Base-by-base conservation (phyloP, 2,329 filamentous ascomycete species). In the Xylaria sp. region DNA sequence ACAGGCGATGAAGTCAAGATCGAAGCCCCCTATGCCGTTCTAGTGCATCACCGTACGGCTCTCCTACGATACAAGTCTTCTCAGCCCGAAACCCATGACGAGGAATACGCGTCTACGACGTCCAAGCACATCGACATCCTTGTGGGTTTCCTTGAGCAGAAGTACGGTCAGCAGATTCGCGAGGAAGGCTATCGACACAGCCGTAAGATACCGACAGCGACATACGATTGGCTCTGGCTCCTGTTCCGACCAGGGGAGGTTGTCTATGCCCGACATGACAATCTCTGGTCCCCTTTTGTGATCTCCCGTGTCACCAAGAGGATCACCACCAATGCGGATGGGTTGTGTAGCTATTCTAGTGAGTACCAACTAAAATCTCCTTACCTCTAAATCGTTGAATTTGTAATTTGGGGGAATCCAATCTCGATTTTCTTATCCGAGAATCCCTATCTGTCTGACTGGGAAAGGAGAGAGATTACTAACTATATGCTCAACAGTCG, bases 181-280 rank as follows among this genome's bases (percentile, higher is more conserved):
- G 78, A 79, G n/a, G 84, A 86, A 69, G 76, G 82, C 67, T 77
- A 75, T 5, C 80, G 81, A 3, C 81, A 85, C 74, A 69, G 72
- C 13, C 78, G 79, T 53, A 72, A 72, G 29, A 75, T 74, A 0
- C 83, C 83, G 0, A 80, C 78, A 44, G 82, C 82, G 13, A 85
- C 83, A 1, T 85, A 81, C 54, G 80, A 83, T 3, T 79, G 80
- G 69, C 81, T 84, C 65, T 86, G 84, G 83, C 75, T 85, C 48
- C 76, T 85, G 5, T 78, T 84, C 37, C 83, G 81, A 74, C 84
- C 84, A 0, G 83, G 84, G 0, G 77, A 81, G 63, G 77, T 85
- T 44, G 74, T 85, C 40, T 86, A 85, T 63, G 74, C 78, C 60
- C 81, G 82, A 68, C 74, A 77, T 25, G 75, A 82, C 62, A 77